phyloP scores from a whole-genome alignment of 441 rosid genomes.

The Manihot esculenta region DNA sequence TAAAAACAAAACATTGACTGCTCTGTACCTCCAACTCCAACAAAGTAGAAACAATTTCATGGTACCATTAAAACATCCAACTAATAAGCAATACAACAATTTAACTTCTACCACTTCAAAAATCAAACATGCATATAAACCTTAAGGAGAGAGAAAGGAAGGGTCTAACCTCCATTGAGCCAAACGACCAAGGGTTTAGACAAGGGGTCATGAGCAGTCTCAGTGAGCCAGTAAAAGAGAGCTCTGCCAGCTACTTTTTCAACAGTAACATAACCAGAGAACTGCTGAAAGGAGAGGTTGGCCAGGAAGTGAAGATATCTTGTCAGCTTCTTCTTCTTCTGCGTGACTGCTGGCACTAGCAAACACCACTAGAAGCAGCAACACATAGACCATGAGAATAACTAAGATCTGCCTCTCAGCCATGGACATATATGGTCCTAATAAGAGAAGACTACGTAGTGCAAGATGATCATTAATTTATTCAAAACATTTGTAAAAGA shows the following conservation, averaged over 20 bases:
- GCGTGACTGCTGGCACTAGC: slow-evolving; percentile 14
- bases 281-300: slow-evolving; percentile 88
- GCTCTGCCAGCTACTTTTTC: slow-evolving; percentile 68
- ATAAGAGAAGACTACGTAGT: not conserved
- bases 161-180: slow-evolving; percentile 87
- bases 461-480: no score
- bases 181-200: slow-evolving; percentile 84
- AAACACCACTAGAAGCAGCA: slow-evolving; percentile 18
- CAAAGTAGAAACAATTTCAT: not conserved
- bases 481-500: no score
- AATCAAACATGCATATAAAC: not conserved
- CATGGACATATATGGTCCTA: slow-evolving; percentile 34
- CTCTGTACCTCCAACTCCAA: not conserved
- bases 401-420: slow-evolving; percentile 33
- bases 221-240: slow-evolving; percentile 97
- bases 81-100: slow-evolving; percentile 35
- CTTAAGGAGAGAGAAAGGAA: no score
- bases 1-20: not conserved
- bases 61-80: not conserved
- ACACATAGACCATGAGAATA: slow-evolving; percentile 23
- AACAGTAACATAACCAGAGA: slow-evolving; percentile 89
- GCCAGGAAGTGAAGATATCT: slow-evolving; percentile 83
- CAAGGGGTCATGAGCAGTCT: slow-evolving; percentile 46
- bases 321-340: slow-evolving; percentile 57
- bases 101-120: no score